phyloP scores from a whole-genome alignment of 257 asterid genomes.

The Salvia splendens region DNA sequence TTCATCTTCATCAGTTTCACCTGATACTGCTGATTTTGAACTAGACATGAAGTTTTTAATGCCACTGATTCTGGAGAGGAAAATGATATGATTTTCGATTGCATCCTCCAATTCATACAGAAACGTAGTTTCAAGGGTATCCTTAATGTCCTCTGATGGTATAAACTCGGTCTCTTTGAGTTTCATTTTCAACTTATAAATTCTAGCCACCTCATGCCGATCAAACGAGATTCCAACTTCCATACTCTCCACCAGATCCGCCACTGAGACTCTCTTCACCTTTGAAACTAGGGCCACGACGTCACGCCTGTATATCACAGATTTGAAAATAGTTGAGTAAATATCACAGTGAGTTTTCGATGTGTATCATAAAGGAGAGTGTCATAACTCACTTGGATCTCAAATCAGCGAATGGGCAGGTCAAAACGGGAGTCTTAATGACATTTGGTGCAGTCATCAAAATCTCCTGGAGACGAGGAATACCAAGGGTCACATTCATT shows the following conservation, averaged over 20 bases:
- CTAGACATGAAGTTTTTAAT: conserved; percentile 47
- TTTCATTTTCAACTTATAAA: conserved; percentile 60
- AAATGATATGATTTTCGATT: conserved; percentile 59
- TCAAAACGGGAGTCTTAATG: conserved; percentile 84
- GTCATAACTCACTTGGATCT: conserved; percentile 63
- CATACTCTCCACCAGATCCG: conserved; percentile 85
- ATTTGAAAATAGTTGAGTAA: not conserved
- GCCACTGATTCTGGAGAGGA: conserved; percentile 58
- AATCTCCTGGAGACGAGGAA: conserved; percentile 98
- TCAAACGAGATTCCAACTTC: conserved; percentile 55
- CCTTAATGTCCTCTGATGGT: conserved; percentile 51
- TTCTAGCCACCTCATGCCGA: conserved; percentile 39
- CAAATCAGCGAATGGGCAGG: conserved; percentile 77
- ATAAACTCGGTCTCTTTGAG: conserved; percentile 68
- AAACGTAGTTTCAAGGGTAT: conserved; percentile 53
- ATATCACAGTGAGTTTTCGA: not conserved
- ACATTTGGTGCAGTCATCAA: conserved; percentile 80
- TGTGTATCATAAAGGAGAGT: not conserved
- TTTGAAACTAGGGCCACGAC: conserved; percentile 65
- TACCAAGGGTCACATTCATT: conserved; percentile 98
- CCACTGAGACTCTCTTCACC: conserved; percentile 71
- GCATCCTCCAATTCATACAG: conserved; percentile 74
- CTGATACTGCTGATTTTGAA: conserved; percentile 39
- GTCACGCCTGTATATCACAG: conserved; percentile 57
- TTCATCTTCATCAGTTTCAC: conserved; percentile 49